Evolutionary conservation across 305 asterid genomes (phyloP), one percentile per base, ranked within the genome.

Genomic region (Plantago coronopus): DNA sequence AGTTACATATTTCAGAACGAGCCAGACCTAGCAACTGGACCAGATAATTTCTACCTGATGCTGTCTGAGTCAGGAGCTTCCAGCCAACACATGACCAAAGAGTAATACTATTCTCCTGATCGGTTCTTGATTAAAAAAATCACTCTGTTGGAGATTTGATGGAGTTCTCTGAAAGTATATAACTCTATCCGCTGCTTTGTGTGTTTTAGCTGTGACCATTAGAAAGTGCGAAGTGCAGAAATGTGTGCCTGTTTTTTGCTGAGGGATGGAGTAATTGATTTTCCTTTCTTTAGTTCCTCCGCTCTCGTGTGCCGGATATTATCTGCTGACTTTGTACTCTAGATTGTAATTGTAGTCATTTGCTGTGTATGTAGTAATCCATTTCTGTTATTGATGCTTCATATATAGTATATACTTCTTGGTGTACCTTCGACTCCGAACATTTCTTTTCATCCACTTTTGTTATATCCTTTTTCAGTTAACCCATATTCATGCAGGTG

Each of bases 21-120:
- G 68, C 63, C 57, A 64, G 64, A 76, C 66, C 68, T 73, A 53
- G 78, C 73, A 81, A 67, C 61, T 62, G 96, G 95, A 55, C 75
- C 83, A 40, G 96, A 79, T 60, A 63, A 72, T 57, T 78, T 93
- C 71, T 65, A 63, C 77, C 66, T 61, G 61, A 78, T 83, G 94
- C 64, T 93, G 78, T 70, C 76, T 51, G 84, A 79, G 27, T 72
- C 79, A 65, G 97, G 95, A 72, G 95, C 89, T 76, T 82, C 96
- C 43, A 40, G 17, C 63, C 83, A 71, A 60, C 72, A 82, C 78
- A 10, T 93, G 74, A 80, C 96, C 57, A 83, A 82, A 82, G 85
- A 74, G 99, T 93, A 83, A 76, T 44, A 18, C 19, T 63, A 54
- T 63, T 63, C 48, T 54, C 63, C 56, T 62, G 56, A 53, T 47